Base-by-base conservation (phyloP, 495 filamentous ascomycete genomes). In the Podospora pseudoanserina region DNA sequence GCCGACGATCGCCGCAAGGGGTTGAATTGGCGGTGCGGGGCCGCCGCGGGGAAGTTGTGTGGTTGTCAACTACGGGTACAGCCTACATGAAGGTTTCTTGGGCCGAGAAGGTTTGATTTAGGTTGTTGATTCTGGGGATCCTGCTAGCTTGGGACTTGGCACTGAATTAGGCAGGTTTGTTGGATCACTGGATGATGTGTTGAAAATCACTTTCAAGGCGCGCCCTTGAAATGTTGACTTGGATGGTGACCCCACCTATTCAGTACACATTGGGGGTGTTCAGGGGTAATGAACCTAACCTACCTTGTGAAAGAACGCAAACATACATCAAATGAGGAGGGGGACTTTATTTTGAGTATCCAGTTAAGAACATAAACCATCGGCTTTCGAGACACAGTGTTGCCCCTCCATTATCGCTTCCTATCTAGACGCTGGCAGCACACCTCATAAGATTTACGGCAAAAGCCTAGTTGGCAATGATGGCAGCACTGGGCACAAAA, bases 401-500 rank as follows among this genome's bases (percentile, higher is more conserved):
- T 49, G 39, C 9, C 6, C 6, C 39, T 49, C 15, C 39, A 49
- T 49, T 49, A 49, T 49, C 39, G 39, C 13, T 49, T 16, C 39
- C 39, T 49, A 49, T 49, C 39, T 49, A 11, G 39, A 18, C 26
- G 16, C 23, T 30, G 26, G 5, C 4, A 27, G 59, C 16, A 18
- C 32, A 23, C n/a, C 16, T 61, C 59, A 61, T 18, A 6, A 61
- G 5, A 61, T 61, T n/a, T 18, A 58, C 0, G 16, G 1, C 56
- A 20, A 18, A n/a, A 58, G 4, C 39, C 23, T 57, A 71, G 15
- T 89, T 86, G 54, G 95, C 86, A 69, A 97, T 87, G 66, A 99
- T 82, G 65, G 89, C 93, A 65, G 93, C 94, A 71, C 92, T 96
- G 11, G 95, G 95, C 15, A 92, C 89, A 68, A 97, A 80, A 15